phyloP scores from a whole-genome alignment of 768 basidiomycete species.

The Collybia mongolica region DNA sequence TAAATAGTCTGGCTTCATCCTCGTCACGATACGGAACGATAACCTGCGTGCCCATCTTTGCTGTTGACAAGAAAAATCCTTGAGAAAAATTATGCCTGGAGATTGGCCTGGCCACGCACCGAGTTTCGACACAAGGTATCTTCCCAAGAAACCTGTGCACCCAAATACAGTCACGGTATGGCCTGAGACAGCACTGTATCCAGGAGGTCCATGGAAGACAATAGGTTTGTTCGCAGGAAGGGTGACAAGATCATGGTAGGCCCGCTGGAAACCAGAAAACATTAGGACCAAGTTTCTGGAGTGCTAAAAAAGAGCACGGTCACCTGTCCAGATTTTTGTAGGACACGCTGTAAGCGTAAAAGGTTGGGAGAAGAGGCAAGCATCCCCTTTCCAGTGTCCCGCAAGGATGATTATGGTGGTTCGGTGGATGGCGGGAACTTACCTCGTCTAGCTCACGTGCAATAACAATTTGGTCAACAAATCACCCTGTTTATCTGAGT shows the following conservation, averaged over 20 bases:
- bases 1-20: conserved; percentile 86
- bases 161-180: conserved; percentile 97
- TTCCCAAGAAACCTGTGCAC: conserved; percentile 90
- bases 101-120: conserved; percentile 46
- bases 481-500: conserved; percentile 2
- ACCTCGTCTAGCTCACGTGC: conserved; percentile 20
- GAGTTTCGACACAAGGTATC: conserved; percentile 92
- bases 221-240: conserved; percentile 64
- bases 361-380: conserved; percentile 46
- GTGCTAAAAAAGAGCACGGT: not conserved
- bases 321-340: conserved; percentile 48
- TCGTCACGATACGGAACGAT: conserved; percentile 94
- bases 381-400: conserved; percentile 29
- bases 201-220: conserved; percentile 75
- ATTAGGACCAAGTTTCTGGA: not conserved
- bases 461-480: conserved; percentile 27
- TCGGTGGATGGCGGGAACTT: conserved; percentile 43
- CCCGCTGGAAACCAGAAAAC: conserved; percentile 46
- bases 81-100: conserved; percentile 4
- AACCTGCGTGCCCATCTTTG: conserved; percentile 90
- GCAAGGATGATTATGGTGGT: conserved; percentile 22
- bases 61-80: conserved; percentile 34
- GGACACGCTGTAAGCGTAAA: conserved; percentile 52
- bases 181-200: conserved; percentile 85
- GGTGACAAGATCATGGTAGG: conserved; percentile 69